Conservation (phyloP, 2,329 filamentous ascomycete species). For the Colletotrichum sidae region DNA sequence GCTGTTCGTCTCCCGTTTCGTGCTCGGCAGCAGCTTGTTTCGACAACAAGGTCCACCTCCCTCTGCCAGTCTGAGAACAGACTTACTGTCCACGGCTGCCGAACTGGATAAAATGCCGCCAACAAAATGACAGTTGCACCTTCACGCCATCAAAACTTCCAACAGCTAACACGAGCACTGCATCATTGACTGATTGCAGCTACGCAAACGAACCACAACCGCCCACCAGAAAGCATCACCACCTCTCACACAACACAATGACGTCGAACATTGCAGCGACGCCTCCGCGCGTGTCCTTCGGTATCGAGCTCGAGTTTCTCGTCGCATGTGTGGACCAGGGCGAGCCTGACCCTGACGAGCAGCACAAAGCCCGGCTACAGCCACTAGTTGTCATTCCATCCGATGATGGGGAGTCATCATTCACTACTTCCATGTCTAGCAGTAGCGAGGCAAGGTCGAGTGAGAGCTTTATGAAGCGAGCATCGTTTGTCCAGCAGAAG, state of each 20-base stretch:
- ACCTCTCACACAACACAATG: conserved; percentile 2
- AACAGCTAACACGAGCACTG: background rate
- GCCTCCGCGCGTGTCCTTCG: conserved; percentile 41
- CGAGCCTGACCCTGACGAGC: conserved; percentile 41
- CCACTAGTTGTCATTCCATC: conserved; percentile 40
- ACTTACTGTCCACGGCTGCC: too few species aligned
- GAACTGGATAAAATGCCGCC: background rate
- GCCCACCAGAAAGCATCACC: background rate
- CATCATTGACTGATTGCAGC: conserved; percentile 25
- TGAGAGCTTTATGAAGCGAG: too few species aligned
- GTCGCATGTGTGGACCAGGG: conserved; percentile 35
- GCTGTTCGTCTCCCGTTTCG: too few species aligned
- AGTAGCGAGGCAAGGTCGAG: background rate
- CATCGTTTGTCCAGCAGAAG: background rate
- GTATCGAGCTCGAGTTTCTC: conserved; percentile 44
- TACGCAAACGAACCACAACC: background rate
- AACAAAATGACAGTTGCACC: background rate
- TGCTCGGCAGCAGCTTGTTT: too few species aligned
- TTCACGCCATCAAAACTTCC: background rate
- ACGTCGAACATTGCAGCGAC: conserved; percentile 5
- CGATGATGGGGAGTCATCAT: background rate
- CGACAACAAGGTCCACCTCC: background rate
- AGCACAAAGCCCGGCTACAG: conserved; percentile 38
- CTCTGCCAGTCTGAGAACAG: background rate
- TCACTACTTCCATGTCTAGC: background rate